A percentile compares a stretch with the other conserved stretches of the same genome.
Conservation (phyloP, 768 basidiomycete species). For the Boletus insuetus region DNA sequence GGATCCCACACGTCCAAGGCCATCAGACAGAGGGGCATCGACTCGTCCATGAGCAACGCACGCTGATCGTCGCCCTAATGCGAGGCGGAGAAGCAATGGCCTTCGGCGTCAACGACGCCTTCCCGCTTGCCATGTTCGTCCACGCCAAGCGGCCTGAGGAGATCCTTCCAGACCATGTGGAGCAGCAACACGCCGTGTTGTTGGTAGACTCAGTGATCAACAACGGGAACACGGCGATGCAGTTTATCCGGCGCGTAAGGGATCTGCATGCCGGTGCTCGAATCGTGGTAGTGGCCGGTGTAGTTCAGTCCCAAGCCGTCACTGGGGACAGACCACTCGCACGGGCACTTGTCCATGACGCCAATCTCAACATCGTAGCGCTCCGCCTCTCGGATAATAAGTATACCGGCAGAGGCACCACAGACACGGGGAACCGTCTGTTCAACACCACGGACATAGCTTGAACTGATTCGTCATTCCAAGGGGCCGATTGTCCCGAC, state of each 20-base stretch:
- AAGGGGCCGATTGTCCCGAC: no score
- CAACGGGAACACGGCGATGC: constrained; percentile 11
- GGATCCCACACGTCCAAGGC: constrained; percentile 13
- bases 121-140: constrained; percentile 15
- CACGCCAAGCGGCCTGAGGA: constrained; percentile 15
- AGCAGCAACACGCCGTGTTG: constrained; percentile 12
- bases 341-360: constrained; percentile 12
- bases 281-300: constrained; percentile 14
- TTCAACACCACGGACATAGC: constrained; percentile 10
- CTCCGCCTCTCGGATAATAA: constrained; percentile 13
- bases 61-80: constrained; percentile 14
- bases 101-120: constrained; percentile 13
- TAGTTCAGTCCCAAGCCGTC: constrained; percentile 12
- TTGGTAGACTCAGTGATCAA: constrained; percentile 17
- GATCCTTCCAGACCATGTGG: constrained; percentile 12
- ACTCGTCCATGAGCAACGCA: constrained; percentile 12
- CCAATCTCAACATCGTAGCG: constrained; percentile 11
- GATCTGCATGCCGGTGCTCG: constrained; percentile 11
- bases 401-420: constrained; percentile 15
- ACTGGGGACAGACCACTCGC: constrained; percentile 11
- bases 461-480: no score
- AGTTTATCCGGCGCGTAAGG: constrained; percentile 11
- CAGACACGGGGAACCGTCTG: constrained; percentile 14
- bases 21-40: constrained; percentile 14
- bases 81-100: constrained; percentile 15